phyloP scores from a whole-genome alignment of 768 basidiomycete genomes.

The Sarcodon sp. region DNA sequence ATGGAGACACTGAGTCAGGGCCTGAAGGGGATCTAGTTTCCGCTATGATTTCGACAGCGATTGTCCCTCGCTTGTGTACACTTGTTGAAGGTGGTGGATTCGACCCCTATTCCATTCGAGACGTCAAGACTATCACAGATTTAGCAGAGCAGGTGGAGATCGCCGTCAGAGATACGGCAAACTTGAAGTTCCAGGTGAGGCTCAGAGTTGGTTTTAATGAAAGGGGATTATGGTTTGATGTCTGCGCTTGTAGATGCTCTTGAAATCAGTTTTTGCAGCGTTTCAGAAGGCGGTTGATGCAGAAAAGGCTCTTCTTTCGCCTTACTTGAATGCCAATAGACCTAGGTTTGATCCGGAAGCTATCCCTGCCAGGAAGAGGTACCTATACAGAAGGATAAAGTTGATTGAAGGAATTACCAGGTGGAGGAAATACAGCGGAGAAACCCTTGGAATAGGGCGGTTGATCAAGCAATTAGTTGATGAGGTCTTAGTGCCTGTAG shows the following conservation, averaged over 20 bases:
- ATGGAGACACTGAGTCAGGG: slow-evolving; percentile 15
- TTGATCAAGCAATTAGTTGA: slow-evolving; percentile 45
- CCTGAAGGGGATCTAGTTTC: slow-evolving; percentile 66
- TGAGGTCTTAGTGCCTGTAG: slow-evolving; percentile 47
- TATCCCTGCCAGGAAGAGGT: slow-evolving; percentile 57
- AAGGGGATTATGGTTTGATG: background rate
- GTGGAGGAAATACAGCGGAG: slow-evolving; percentile 67
- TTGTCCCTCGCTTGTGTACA: slow-evolving; percentile 65
- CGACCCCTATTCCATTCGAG: slow-evolving; percentile 64
- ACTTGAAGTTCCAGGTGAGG: slow-evolving; percentile 51
- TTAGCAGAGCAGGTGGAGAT: slow-evolving; percentile 73
- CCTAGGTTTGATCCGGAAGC: slow-evolving; percentile 65
- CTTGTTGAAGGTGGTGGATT: slow-evolving; percentile 69
- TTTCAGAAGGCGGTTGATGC: slow-evolving; percentile 48
- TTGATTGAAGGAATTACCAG: slow-evolving; percentile 58
- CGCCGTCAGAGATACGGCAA: slow-evolving; percentile 44
- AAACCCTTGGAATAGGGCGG: slow-evolving; percentile 39
- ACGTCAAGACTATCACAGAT: slow-evolving; percentile 54
- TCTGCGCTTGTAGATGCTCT: slow-evolving; percentile 30
- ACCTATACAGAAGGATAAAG: slow-evolving; percentile 55
- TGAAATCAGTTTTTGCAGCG: slow-evolving; percentile 34
- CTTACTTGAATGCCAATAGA: slow-evolving; percentile 29
- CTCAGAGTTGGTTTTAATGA: background rate
- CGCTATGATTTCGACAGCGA: slow-evolving; percentile 75
- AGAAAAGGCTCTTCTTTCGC: slow-evolving; percentile 33